Evolutionary conservation across 2,329 filamentous ascomycete species (phyloP), one percentile per base, ranked within the genome.

Genomic region (Xylaria hypoxylon): DNA sequence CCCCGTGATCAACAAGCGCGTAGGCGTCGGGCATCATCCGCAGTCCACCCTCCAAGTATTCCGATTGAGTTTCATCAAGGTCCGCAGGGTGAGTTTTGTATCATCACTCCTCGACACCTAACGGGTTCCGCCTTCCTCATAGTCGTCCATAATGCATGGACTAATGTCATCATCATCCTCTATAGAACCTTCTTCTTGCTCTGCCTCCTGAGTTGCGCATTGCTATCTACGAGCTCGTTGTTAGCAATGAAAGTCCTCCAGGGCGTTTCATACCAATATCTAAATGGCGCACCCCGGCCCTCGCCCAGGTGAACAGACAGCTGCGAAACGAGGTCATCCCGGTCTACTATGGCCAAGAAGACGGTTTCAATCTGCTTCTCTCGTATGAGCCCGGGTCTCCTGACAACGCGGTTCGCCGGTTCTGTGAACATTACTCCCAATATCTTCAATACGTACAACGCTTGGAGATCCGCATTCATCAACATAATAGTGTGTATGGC

Each of bases 121-220:
- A 7, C 8, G 5, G 31, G 28, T 31, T 3, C 52, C 8, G 19
- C 10, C 17, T 2, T 11, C 11, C 31, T 24, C 17, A 28, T n/a
- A 19, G 11, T 7, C 13, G 24, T 2, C 1, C 5, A 13, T 7
- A 11, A 11, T 19, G 4, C 17, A 31, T 44, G 6, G 5, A 28
- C 52, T 56, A 24, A 45, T 22, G 10, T 22, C n/a, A 8, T 45
- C 24, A 15, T 38, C 35, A 5, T 15, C 35, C 35, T 15, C 10
- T 1, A 11, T n/a, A 58, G 55, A 47, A 58, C n/a, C 26, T 45
- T 8, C 40, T 58, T 26, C 55, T 58, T 13, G 28, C n/a, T n/a
- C n/a, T 47, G 2, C 40, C 42, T 17, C 26, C 55, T 15, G 55
- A 58, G 26, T 24, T 58, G 15, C 42, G 42, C 28, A 47, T 24